Percentiles rank a stretch among this genome's conserved stretches.
Evolutionary conservation across 495 filamentous ascomycete species (phyloP).

Genomic region (Beverwykella pulmonaria): DNA sequence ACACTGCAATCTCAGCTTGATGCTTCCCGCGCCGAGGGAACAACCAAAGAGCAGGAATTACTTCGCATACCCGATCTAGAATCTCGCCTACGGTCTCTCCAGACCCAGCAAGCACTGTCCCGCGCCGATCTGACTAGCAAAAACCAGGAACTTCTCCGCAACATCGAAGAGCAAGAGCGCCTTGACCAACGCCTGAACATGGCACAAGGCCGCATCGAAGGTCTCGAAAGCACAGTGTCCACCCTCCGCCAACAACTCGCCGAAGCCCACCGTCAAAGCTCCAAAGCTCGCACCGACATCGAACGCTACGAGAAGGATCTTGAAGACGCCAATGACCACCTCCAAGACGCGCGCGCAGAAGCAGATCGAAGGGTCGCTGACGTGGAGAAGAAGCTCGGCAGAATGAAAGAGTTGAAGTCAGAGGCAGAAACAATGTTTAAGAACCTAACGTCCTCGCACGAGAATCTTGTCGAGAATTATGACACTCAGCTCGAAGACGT

Average conservation of each 20-base stretch:
- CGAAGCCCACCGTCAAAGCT: slow-evolving; percentile 17
- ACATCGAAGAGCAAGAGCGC: slow-evolving; percentile 31
- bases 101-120: slow-evolving; percentile 22
- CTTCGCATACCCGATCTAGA: slow-evolving; percentile 12
- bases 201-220: slow-evolving; percentile 24
- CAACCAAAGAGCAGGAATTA: background rate
- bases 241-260: slow-evolving; percentile 32
- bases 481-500: slow-evolving; percentile 18
- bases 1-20: background rate
- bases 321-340: slow-evolving; percentile 15
- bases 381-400: slow-evolving; percentile 26
- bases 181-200: slow-evolving; percentile 22
- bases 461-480: slow-evolving; percentile 12
- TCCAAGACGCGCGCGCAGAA: slow-evolving; percentile 24
- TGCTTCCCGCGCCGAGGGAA: background rate
- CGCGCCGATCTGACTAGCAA: slow-evolving; percentile 18
- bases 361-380: slow-evolving; percentile 23
- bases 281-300: slow-evolving; percentile 15
- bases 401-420: slow-evolving; percentile 24
- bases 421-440: slow-evolving; percentile 19
- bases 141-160: slow-evolving; percentile 28
- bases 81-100: slow-evolving; percentile 20
- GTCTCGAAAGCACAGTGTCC: slow-evolving; percentile 26
- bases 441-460: slow-evolving; percentile 10
- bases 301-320: slow-evolving; percentile 23